phyloP scores from a whole-genome alignment of 2,329 filamentous ascomycete species.

The Pezicula neosporulosa region DNA sequence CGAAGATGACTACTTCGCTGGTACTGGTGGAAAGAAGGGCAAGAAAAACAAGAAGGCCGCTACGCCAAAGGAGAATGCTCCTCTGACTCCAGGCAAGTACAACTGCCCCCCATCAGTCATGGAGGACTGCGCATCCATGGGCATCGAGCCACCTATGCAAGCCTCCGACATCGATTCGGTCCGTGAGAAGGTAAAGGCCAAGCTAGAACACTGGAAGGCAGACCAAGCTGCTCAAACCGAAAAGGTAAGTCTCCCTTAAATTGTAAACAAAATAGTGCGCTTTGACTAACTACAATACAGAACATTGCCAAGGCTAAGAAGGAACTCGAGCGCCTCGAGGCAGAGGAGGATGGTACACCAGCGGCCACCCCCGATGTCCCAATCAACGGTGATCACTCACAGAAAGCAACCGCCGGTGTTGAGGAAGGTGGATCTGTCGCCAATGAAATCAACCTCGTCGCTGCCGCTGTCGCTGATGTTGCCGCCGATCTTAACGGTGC shows the following conservation, averaged over 20 bases:
- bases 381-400: constrained; percentile 50
- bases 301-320: constrained; percentile 97
- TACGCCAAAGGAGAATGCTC: constrained; percentile 42
- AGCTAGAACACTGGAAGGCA: constrained; percentile 86
- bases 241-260: constrained; percentile 62
- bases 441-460: constrained; percentile 20
- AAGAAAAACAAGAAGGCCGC: constrained; percentile 78
- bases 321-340: constrained; percentile 87
- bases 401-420: constrained; percentile 30
- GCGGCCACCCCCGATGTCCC: constrained; percentile 43
- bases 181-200: constrained; percentile 87
- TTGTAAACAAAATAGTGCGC: not conserved
- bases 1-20: constrained; percentile 80
- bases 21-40: constrained; percentile 74
- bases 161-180: constrained; percentile 75
- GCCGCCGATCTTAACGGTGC: constrained; percentile 57
- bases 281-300: constrained; percentile 42
- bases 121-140: constrained; percentile 81
- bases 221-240: constrained; percentile 89
- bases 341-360: constrained; percentile 49
- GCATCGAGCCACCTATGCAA: constrained; percentile 84
- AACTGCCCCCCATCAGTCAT: constrained; percentile 89
- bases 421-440: constrained; percentile 23
- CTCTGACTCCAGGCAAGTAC: constrained; percentile 59
- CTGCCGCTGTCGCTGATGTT: constrained; percentile 38